Base-by-base conservation (phyloP, 225 moss, liverwort and hornwort genomes). In the Lunularia cruciata region DNA sequence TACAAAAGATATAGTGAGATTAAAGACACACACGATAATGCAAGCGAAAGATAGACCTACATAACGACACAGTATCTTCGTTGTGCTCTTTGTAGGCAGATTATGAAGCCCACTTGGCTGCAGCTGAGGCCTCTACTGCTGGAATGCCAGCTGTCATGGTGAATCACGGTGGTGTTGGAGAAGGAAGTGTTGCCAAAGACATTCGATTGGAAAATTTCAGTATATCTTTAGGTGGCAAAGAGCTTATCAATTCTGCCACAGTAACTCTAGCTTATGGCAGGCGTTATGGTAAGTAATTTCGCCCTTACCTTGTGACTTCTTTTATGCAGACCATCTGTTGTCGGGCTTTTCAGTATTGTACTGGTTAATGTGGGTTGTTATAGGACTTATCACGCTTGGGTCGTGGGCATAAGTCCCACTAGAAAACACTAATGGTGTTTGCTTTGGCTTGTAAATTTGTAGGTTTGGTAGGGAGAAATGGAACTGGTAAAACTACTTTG, bases 101-200 rank as follows among this genome's bases (percentile, higher is more conserved):
- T 69, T 93, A 98, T 74, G 85, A 98, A 78, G 93, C 93, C 67
- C 98, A 98, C 72, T 69, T 98, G 78, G 98, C 98, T 58, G 89
- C 89, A 68, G 93, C 98, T 28, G 77, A 84, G 70, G 98, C 91
- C 69, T 91, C 98, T 49, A 83, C 85, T 73, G 81, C 79, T 57
- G 92, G 92, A 68, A 91, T 98, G 98, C 98, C 98, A 16, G 86
- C 91, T 23, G 93, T 98, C 46, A 88, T 98, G 90, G 93, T 98
- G 35, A 93, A 89, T 64, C 98, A 98, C 81, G 98, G 92, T 14
- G 98, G 98, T 79, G 85, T 89, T 26, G 93, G 91, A 49, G 98
- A 93, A 79, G 98, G 98, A 74, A 84, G 72, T 76, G 98, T 93
- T 57, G 81, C 98, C n/a, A 98, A 91, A 72, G 98, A 98, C 72